Percentiles rank a stretch among this genome's conserved stretches.
Conservation (phyloP, 225 moss, liverwort and hornwort species). For the Polytrichum commune region DNA sequence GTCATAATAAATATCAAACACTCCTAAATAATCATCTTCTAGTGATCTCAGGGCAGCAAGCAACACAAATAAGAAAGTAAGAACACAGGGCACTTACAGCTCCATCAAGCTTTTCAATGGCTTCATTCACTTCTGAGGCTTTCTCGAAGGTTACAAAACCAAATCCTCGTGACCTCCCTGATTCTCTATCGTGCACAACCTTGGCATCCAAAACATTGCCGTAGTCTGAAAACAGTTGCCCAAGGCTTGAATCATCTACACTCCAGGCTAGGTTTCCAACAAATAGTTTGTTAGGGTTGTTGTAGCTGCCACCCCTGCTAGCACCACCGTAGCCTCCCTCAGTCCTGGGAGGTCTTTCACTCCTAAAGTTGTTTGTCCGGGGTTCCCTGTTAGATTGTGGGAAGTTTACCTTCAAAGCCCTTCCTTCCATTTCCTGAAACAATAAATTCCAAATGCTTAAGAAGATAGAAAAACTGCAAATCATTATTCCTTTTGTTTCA, state of each 20-base stretch:
- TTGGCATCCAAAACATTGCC: constrained; percentile 80
- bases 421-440: constrained; percentile 48
- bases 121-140: constrained; percentile 13
- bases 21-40: too few species aligned
- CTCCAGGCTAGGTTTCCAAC: constrained; percentile 82
- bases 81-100: constrained; percentile 5
- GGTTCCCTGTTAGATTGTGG: constrained; percentile 50
- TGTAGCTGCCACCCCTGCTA: constrained; percentile 24
- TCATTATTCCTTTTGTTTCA: not conserved
- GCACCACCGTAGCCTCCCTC: constrained; percentile 20
- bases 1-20: not conserved
- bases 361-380: constrained; percentile 18
- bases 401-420: constrained; percentile 63
- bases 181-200: constrained; percentile 49
- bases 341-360: constrained; percentile 31
- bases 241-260: constrained; percentile 53
- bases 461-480: too few species aligned
- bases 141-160: constrained; percentile 11
- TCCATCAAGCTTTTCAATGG: constrained; percentile 11
- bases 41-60: too few species aligned
- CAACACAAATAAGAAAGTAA: not conserved
- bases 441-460: not conserved
- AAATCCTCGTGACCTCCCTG: constrained; percentile 25
- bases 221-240: constrained; percentile 61
- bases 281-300: constrained; percentile 71